These are phyloP conservation scores for Oxalis stricta DNA, from an alignment of 441 rosid genomes.

Conservation along the genomic window DNA sequence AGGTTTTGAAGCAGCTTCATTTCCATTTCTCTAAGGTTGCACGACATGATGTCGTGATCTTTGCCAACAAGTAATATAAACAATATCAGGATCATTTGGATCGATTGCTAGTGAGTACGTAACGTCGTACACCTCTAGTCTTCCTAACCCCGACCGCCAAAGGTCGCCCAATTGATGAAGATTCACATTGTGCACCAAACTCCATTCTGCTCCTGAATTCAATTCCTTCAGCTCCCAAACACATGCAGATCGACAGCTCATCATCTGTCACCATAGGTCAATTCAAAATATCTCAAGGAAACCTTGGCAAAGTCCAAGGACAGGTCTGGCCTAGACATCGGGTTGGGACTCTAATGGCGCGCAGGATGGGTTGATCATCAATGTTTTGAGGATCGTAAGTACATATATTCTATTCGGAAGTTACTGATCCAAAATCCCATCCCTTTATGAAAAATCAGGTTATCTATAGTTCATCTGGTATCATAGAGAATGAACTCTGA, in stretches of 20 bases:
- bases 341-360: too few relatives aligned
- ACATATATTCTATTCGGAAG: not conserved
- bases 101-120: not conserved
- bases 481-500: too few relatives aligned
- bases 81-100: not conserved
- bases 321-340: too few relatives aligned
- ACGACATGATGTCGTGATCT: not conserved
- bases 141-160: not conserved
- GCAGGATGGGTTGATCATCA: too few relatives aligned
- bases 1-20: not conserved
- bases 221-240: conserved; percentile 4
- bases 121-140: too few relatives aligned
- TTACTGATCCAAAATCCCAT: not conserved
- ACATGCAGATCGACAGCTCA: not conserved
- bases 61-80: not conserved
- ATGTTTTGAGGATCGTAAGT: not conserved
- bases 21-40: not conserved
- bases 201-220: not conserved
- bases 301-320: not conserved
- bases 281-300: not conserved
- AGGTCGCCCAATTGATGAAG: not conserved
- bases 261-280: not conserved
- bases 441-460: too few relatives aligned
- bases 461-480: too few relatives aligned
- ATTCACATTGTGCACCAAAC: not conserved